Percentiles rank a stretch among this genome's conserved stretches.
These are phyloP conservation scores for Kwoniella dejecticola DNA, from an alignment of 768 basidiomycete species.

Conservation along the genomic window DNA sequence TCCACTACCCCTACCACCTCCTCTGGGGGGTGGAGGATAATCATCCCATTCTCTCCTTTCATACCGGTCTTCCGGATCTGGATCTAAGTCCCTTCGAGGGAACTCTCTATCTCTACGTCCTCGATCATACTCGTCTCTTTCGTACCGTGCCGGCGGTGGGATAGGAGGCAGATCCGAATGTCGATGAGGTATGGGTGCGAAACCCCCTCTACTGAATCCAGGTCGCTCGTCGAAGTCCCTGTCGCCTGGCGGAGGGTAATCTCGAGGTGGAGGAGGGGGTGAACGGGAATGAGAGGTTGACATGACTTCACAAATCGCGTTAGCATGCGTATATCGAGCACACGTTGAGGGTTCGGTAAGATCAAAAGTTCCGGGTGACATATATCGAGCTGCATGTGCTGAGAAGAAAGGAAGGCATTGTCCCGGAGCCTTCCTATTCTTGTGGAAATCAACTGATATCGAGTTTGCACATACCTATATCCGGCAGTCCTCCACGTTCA, in stretches of 20 bases:
- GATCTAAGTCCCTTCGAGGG: slow-evolving; percentile 35
- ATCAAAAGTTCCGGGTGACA: too few relatives aligned
- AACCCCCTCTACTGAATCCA: slow-evolving; percentile 42
- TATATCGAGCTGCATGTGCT: too few relatives aligned
- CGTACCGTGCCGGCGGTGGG: slow-evolving; percentile 16
- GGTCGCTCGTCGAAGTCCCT: slow-evolving; percentile 22
- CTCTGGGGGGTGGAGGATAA: slow-evolving; percentile 18
- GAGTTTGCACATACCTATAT: too few relatives aligned
- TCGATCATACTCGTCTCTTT: slow-evolving; percentile 24
- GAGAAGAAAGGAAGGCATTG: not conserved
- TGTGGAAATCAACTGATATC: too few relatives aligned
- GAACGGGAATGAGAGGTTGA: slow-evolving; percentile 8
- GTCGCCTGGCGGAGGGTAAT: slow-evolving; percentile 6
- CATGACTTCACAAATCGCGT: too few relatives aligned
- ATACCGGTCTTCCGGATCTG: slow-evolving; percentile 31
- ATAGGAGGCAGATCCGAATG: slow-evolving; percentile 32
- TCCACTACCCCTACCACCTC: slow-evolving; percentile 21
- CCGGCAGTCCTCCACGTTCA: too few relatives aligned
- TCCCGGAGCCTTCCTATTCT: too few relatives aligned
- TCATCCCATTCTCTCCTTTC: slow-evolving; percentile 29
- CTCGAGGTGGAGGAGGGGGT: slow-evolving; percentile 8
- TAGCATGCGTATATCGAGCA: too few relatives aligned
- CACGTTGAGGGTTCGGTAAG: too few relatives aligned
- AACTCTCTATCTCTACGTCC: slow-evolving; percentile 33
- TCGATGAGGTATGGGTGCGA: slow-evolving; percentile 44